A percentile compares a stretch with the other conserved stretches of the same genome.
These are phyloP conservation scores for Rhizoctonia solani DNA, from an alignment of 1,284 basidiomycete species.

Conservation along the genomic window DNA sequence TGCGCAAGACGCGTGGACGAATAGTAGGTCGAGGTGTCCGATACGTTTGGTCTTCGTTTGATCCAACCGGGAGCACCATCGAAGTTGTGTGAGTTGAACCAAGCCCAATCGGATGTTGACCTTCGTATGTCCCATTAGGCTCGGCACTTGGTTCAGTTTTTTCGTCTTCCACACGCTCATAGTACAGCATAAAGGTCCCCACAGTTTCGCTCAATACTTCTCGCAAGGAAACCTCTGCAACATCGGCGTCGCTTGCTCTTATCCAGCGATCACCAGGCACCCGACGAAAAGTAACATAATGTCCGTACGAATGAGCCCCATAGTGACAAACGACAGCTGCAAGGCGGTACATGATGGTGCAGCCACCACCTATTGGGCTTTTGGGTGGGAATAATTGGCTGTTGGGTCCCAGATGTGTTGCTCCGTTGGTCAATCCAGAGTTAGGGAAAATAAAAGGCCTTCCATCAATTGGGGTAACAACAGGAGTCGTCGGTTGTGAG, in stretches of 20 bases:
- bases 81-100: slow-evolving; percentile 18
- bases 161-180: slow-evolving; percentile 64
- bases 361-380: slow-evolving; percentile 44
- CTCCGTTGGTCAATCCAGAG: slow-evolving; percentile 32
- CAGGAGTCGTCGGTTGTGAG: slow-evolving; percentile 46
- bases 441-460: slow-evolving; percentile 52
- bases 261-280: slow-evolving; percentile 70
- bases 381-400: slow-evolving; percentile 47
- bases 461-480: slow-evolving; percentile 13
- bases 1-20: slow-evolving; percentile 19
- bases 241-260: slow-evolving; percentile 81
- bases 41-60: slow-evolving; percentile 3
- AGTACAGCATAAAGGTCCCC: slow-evolving; percentile 88
- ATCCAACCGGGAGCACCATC: slow-evolving; percentile 6
- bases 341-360: slow-evolving; percentile 74
- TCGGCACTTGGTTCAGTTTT: neutral
- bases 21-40: neutral
- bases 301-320: slow-evolving; percentile 86
- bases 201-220: slow-evolving; percentile 71
- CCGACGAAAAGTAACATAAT: slow-evolving; percentile 88
- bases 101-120: neutral
- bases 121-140: neutral
- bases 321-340: slow-evolving; percentile 85
- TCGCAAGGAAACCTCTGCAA: slow-evolving; percentile 76
- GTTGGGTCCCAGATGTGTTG: slow-evolving; percentile 4